Evolutionary conservation across 2,329 filamentous ascomycete genomes (phyloP), one percentile per base, ranked within the genome.

Genomic region (Exophiala alcalophila): DNA sequence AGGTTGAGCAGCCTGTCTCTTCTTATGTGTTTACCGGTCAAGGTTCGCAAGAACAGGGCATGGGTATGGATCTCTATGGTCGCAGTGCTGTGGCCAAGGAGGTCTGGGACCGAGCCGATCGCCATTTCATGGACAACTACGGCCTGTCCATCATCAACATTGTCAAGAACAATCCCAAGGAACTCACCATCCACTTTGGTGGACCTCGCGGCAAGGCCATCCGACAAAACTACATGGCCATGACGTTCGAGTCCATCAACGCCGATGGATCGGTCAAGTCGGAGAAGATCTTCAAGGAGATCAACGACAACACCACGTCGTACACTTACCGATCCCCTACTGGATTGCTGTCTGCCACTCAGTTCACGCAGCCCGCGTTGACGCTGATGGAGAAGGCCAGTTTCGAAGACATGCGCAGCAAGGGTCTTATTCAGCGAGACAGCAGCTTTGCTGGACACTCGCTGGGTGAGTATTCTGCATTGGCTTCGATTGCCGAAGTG

Each of bases 331-430:
- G 86, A 47, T 98, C 92, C 9, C 92, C 92, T 1, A 94, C 87
- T 2, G 92, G 92, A 60, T 78, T 98, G 40, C 78, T 98, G 26
- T 98, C 92, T 25, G 92, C 94, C 3, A 98, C 92, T 4, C 92
- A 98, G 64, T 98, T 98, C 74, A 98, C 92, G 0, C 92, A 98
- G 69, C 92, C 92, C 23, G 92, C 92, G 36, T 74, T 98, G 58
- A 98, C 92, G 1, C 78, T 98, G 35, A 98, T 98, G 94, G 92
- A 98, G 76, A 98, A 98, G 79, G 92, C 92, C 47, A 94, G 88
- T 59, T 98, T 98, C 58, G 92, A 97, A 70, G 94, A 98, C 66
- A 97, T 98, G 92, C 88, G 88, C 62, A 79, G 89, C 59, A 97
- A 95, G 77, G 92, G 94, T 49, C 80, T 98, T 23, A 91, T 98